These are phyloP conservation scores for Neurospora sp. DNA, from an alignment of 495 filamentous ascomycete genomes.

Conservation along the genomic window DNA sequence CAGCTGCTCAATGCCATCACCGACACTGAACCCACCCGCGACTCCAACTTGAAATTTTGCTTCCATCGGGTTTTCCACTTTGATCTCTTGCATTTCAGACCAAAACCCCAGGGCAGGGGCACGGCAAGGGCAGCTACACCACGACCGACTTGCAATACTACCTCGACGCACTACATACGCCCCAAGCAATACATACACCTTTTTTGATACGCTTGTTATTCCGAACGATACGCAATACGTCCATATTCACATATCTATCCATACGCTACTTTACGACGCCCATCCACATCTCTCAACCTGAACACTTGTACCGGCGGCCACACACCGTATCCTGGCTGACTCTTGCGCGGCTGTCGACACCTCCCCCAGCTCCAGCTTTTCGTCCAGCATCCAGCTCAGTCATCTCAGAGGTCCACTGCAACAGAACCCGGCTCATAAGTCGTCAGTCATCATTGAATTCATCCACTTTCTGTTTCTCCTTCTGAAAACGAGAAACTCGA, in stretches of 20 bases:
- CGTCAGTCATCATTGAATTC: background rate
- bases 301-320: background rate
- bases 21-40: background rate
- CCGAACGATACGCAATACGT: background rate
- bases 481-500: background rate
- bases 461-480: background rate
- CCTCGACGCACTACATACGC: background rate
- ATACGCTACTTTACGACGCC: background rate
- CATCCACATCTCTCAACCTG: background rate
- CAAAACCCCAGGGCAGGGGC: background rate
- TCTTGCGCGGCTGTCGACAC: background rate
- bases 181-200: background rate
- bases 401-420: background rate
- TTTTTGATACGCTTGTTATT: background rate
- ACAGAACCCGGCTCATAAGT: background rate
- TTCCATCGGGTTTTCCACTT: background rate
- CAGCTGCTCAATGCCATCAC: background rate
- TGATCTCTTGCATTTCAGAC: background rate
- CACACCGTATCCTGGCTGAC: background rate
- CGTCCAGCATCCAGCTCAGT: background rate
- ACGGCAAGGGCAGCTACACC: background rate
- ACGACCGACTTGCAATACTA: background rate
- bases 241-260: background rate
- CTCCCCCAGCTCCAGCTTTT: background rate
- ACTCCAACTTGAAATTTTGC: background rate